Conservation (phyloP, 2,329 filamentous ascomycete species). For the Exophiala sp. region DNA sequence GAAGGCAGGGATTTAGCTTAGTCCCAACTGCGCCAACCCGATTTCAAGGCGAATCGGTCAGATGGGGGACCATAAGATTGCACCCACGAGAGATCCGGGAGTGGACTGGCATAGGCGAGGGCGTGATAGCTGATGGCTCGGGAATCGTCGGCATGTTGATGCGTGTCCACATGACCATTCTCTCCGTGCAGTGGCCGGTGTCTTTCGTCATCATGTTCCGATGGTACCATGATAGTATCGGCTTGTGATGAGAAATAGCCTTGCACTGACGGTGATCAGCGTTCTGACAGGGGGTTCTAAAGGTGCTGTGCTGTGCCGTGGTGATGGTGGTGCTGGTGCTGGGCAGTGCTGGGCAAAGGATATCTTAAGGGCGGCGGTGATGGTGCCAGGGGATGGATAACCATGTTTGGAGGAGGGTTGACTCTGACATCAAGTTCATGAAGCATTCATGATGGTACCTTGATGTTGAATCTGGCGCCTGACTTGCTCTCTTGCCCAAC, state of each 20-base stretch:
- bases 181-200: conserved; percentile 14
- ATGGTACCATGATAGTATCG: conserved; percentile 12
- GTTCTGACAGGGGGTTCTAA: conserved; percentile 22
- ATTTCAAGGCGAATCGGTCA: neutral
- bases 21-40: neutral
- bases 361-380: conserved; percentile 12
- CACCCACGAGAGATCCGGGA: too few species aligned
- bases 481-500: conserved; percentile 95
- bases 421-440: conserved; percentile 24
- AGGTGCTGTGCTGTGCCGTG: conserved; percentile 16
- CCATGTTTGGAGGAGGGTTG: conserved; percentile 15
- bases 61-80: neutral
- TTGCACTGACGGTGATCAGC: conserved; percentile 24
- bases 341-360: conserved; percentile 12
- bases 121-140: neutral
- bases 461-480: conserved; percentile 63
- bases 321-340: conserved; percentile 1
- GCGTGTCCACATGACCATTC: conserved; percentile 19
- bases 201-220: conserved; percentile 18
- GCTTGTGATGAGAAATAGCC: conserved; percentile 25
- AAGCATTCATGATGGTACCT: conserved; percentile 30
- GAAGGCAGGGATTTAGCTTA: neutral
- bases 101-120: neutral
- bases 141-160: conserved; percentile 2
- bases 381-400: conserved; percentile 19